Percentiles rank a stretch among this genome's conserved stretches.
Conservation (phyloP, 169 alveolate genomes). For the Plasmodium adleri region DNA sequence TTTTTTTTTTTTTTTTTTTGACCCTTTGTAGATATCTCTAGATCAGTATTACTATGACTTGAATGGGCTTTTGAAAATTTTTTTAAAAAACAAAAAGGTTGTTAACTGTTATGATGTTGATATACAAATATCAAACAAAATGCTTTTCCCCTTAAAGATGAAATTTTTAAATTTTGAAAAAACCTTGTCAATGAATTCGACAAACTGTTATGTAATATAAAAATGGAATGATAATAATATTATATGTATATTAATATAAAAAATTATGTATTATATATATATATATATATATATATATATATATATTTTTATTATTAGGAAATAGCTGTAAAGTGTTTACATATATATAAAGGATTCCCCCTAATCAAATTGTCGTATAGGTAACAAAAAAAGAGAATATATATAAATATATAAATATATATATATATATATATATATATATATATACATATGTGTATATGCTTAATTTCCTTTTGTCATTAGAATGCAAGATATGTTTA, state of each 20-base stretch:
- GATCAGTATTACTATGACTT: conserved; percentile 36
- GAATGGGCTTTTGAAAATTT: conserved; percentile 33
- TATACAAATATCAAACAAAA: conserved; percentile 51
- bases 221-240: background rate
- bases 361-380: conserved; percentile 57
- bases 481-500: conserved; percentile 73
- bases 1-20: background rate
- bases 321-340: conserved; percentile 59
- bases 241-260: background rate
- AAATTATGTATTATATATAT: background rate
- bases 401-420: background rate
- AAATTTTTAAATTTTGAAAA: conserved; percentile 35
- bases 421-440: background rate
- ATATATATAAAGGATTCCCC: conserved; percentile 65
- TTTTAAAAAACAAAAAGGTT: conserved; percentile 29
- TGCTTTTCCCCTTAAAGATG: conserved; percentile 45
- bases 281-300: background rate
- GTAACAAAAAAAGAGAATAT: conserved; percentile 12
- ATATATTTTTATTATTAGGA: conserved; percentile 32
- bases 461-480: background rate
- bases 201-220: conserved; percentile 46
- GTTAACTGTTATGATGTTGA: conserved; percentile 55
- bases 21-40: conserved; percentile 12
- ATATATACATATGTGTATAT: background rate
- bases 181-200: conserved; percentile 13